Conservation (phyloP, 768 basidiomycete genomes). For the Inosperma sp. region DNA sequence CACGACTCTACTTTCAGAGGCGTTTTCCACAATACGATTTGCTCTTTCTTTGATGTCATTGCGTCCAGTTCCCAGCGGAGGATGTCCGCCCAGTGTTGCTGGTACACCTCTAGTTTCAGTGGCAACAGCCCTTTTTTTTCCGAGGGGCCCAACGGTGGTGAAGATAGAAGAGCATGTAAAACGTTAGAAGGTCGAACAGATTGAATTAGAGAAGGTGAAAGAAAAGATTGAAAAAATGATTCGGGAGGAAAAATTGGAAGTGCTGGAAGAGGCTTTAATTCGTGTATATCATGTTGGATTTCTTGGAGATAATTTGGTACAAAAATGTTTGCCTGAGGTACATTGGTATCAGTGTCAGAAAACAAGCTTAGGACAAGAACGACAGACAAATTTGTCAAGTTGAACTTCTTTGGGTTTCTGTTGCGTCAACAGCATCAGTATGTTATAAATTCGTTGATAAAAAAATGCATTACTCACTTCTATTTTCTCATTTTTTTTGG, state of each 20-base stretch:
- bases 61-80: conserved; percentile 45
- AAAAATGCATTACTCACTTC: conserved; percentile 13
- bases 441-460: neutral
- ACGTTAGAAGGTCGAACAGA: conserved; percentile 15
- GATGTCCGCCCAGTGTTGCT: conserved; percentile 39
- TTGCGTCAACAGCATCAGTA: conserved; percentile 1
- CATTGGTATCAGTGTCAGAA: conserved; percentile 1
- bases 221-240: conserved; percentile 39
- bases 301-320: conserved; percentile 46
- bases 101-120: conserved; percentile 31
- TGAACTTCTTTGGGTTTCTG: conserved; percentile 24
- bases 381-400: conserved; percentile 46
- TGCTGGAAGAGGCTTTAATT: conserved; percentile 38
- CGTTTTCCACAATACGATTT: conserved; percentile 42
- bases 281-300: conserved; percentile 44
- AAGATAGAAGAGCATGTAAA: conserved; percentile 27
- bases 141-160: conserved; percentile 22
- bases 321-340: conserved; percentile 42
- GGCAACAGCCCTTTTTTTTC: conserved; percentile 20
- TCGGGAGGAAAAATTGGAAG: conserved; percentile 39
- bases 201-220: conserved; percentile 36
- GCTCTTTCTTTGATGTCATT: conserved; percentile 37
- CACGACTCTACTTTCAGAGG: conserved; percentile 33
- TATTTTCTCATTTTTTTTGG: conserved; percentile 12
- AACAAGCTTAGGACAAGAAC: neutral